Evolutionary conservation across 306 rosid species (phyloP), one percentile per base, ranked within the genome.

Genomic region (Pyrus communis): DNA sequence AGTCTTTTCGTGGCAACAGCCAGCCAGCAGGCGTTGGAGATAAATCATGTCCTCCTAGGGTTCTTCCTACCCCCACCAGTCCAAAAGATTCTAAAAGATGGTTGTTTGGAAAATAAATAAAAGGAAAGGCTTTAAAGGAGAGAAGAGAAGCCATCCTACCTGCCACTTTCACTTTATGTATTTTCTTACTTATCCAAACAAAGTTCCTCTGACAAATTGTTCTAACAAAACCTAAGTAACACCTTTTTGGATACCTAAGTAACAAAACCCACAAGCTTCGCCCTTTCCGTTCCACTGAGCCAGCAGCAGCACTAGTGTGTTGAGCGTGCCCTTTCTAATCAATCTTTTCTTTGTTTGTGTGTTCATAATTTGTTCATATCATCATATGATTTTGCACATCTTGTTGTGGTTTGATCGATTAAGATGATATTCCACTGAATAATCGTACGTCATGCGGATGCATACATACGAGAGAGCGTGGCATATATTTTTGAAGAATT

Each of bases 401-500:
- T 73, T 9, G 19, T 5, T 49, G 38, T 40, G 22, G 52, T 59
- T 60, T 69, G 71, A 60, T 69, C n/a, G 52, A 52, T 27, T 21
- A 63, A 52, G 31, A 45, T 43, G 78, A 18, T 49, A 58, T 31
- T 38, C 51, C 18, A 40, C n/a, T 70, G 67, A 35, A 58, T 73
- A 28, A 79, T 38, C 73, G 9, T 38, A 38, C 84, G 86, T 87
- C 90, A 87, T 87, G 86, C 86, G 82, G 85, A 87, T 81, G 85
- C 72, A 67, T 30, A 43, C 33, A 61, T 54, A 43, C 40, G 78
- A 43, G 46, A 43, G 59, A 61, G 9, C 18, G 33, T 15, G 40
- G 69, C 38, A 35, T 72, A 35, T 72, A 13, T 55, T 33, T 52
- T 5, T 17, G 43, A 14, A 27, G 33, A 70, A 49, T 59, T 83